A percentile compares a stretch with the other conserved stretches of the same genome.
phyloP scores from a whole-genome alignment of 345 rosid genomes.

The Hypericum perforatum region DNA sequence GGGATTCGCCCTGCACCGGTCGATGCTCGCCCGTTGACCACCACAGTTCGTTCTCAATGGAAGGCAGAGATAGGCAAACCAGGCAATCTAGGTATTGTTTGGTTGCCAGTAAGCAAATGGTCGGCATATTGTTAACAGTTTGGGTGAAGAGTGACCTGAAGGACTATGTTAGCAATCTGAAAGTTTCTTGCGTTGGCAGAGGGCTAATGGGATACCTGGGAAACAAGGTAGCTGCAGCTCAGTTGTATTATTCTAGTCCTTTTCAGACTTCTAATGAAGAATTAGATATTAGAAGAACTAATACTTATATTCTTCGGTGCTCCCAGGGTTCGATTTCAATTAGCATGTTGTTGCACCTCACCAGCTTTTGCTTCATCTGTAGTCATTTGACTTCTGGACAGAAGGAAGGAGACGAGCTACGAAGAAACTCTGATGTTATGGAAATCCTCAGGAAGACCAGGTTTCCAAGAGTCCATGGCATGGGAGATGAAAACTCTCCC shows the following conservation, averaged over 20 bases:
- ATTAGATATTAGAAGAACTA: not conserved
- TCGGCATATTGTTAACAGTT: constrained; percentile 82
- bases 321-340: constrained; percentile 94
- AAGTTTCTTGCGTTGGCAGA: constrained; percentile 97
- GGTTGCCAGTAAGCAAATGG: constrained; percentile 97
- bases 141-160: constrained; percentile 87
- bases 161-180: constrained; percentile 62
- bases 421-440: constrained; percentile 91
- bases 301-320: constrained; percentile 10
- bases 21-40: constrained; percentile 38
- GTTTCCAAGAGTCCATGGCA: constrained; percentile 67
- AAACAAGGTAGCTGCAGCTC: constrained; percentile 53
- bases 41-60: constrained; percentile 39
- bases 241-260: not conserved
- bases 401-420: constrained; percentile 91
- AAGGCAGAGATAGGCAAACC: constrained; percentile 39
- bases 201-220: constrained; percentile 99
- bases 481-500: constrained; percentile 64
- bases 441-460: constrained; percentile 95
- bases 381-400: constrained; percentile 95
- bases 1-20: constrained; percentile 42
- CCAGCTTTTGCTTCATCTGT: constrained; percentile 95
- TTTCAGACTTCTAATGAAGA: not conserved
- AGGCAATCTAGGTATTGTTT: constrained; percentile 64
- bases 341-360: constrained; percentile 90